phyloP scores from a whole-genome alignment of 306 rosid species.

The Quercus alba region DNA sequence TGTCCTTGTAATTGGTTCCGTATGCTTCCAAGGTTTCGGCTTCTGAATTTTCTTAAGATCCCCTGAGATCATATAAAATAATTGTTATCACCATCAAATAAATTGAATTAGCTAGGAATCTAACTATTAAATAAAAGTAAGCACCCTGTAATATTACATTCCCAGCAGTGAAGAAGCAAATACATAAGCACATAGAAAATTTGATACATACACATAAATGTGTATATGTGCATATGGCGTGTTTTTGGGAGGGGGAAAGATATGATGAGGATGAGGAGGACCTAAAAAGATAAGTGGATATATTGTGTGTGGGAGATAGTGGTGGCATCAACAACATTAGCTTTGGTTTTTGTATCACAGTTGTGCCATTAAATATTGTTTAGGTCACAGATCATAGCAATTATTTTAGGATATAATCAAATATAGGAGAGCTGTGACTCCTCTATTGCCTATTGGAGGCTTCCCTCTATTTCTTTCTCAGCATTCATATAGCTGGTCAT shows the following conservation, averaged over 20 bases:
- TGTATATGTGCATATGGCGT: too few relatives aligned
- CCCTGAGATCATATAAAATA: background rate
- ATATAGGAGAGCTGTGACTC: background rate
- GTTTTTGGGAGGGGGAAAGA: too few relatives aligned
- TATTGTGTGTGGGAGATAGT: too few relatives aligned
- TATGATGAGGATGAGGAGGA: too few relatives aligned
- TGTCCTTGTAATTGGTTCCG: slow-evolving; percentile 20
- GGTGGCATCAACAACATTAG: background rate
- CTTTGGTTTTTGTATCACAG: background rate
- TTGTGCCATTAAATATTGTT: background rate
- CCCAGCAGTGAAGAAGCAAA: background rate
- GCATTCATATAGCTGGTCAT: background rate
- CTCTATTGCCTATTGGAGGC: background rate
- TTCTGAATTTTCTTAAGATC: slow-evolving; percentile 8
- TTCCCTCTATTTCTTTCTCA: background rate
- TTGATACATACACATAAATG: background rate
- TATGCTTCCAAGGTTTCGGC: slow-evolving; percentile 26
- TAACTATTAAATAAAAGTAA: background rate
- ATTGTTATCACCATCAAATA: background rate
- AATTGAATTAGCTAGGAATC: background rate
- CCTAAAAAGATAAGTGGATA: too few relatives aligned
- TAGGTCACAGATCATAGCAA: too few relatives aligned
- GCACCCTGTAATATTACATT: too few relatives aligned
- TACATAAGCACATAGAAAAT: background rate
- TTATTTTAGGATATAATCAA: background rate